phyloP scores from a whole-genome alignment of 2,329 filamentous ascomycete genomes.

The Sphaerulina populicola region DNA sequence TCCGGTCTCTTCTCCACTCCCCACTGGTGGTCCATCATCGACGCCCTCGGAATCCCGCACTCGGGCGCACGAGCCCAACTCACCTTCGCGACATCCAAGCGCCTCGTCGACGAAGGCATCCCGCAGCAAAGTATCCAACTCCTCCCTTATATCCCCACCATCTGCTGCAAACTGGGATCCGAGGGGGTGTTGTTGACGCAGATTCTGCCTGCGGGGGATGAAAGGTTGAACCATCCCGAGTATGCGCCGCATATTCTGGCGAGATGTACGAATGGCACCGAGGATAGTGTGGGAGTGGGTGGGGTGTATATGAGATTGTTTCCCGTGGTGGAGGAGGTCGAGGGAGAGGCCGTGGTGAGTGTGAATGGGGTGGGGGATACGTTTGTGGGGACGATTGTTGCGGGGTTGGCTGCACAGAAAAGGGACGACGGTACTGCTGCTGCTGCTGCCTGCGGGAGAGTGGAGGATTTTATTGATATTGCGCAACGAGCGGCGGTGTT shows the following conservation, averaged over 20 bases:
- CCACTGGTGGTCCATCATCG: slow-evolving; percentile 72
- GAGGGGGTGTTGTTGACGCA: slow-evolving; percentile 68
- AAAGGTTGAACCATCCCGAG: slow-evolving; percentile 54
- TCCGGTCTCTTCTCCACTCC: slow-evolving; percentile 59
- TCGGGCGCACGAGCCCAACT: slow-evolving; percentile 62
- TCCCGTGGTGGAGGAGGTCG: slow-evolving; percentile 56
- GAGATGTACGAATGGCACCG: slow-evolving; percentile 44
- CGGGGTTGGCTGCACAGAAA: slow-evolving; percentile 54
- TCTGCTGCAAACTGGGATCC: slow-evolving; percentile 74
- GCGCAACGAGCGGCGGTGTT: slow-evolving; percentile 74
- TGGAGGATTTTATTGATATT: slow-evolving; percentile 61
- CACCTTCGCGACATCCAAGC: slow-evolving; percentile 55
- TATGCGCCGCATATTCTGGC: slow-evolving; percentile 64
- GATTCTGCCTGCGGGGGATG: slow-evolving; percentile 59
- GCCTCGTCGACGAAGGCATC: slow-evolving; percentile 69
- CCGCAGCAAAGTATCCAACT: slow-evolving; percentile 78
- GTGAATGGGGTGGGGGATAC: slow-evolving; percentile 95
- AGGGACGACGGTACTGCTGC: slow-evolving; percentile 9
- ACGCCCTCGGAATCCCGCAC: slow-evolving; percentile 67
- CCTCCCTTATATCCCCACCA: slow-evolving; percentile 75
- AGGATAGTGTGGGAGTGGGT: slow-evolving; percentile 50
- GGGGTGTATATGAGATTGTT: slow-evolving; percentile 75
- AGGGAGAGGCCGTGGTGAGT: slow-evolving; percentile 60
- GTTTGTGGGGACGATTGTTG: slow-evolving; percentile 76
- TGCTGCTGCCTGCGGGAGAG: slow-evolving; percentile 27